These are phyloP conservation scores for Trichocladium uniseriatum DNA, from an alignment of 495 filamentous ascomycete species.

Conservation along the genomic window DNA sequence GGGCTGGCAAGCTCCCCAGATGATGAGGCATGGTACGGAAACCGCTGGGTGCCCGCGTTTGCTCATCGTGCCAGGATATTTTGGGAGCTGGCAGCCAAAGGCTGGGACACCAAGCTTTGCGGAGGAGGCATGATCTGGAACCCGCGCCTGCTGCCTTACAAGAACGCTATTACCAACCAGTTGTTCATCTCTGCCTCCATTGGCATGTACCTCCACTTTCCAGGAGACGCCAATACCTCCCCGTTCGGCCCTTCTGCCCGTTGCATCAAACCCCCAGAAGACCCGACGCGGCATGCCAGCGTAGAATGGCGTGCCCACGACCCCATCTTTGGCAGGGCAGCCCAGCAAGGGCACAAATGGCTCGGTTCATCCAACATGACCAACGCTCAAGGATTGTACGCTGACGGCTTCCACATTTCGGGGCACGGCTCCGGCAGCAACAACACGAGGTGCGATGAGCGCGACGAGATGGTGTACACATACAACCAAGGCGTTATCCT, in stretches of 20 bases:
- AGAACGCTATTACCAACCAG: constrained; percentile 96
- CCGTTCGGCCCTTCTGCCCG: too few species aligned
- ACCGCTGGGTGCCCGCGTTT: constrained; percentile 66
- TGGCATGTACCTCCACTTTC: constrained; percentile 85
- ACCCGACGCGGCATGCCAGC: not conserved
- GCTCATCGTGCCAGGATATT: constrained; percentile 83
- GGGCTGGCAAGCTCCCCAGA: not conserved
- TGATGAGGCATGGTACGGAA: constrained; percentile 56
- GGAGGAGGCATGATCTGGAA: constrained; percentile 92
- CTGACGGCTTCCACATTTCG: constrained; percentile 84
- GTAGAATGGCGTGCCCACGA: constrained; percentile 43
- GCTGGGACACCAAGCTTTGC: constrained; percentile 79
- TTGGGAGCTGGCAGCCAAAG: constrained; percentile 67
- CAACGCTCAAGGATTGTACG: constrained; percentile 65
- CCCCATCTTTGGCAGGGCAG: constrained; percentile 56
- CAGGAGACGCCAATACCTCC: constrained; percentile 62
- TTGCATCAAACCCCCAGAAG: not conserved
- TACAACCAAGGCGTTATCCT: constrained; percentile 97
- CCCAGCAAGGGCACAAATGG: constrained; percentile 75
- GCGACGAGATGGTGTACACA: constrained; percentile 85
- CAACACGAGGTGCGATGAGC: constrained; percentile 56
- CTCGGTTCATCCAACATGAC: constrained; percentile 72
- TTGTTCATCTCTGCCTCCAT: constrained; percentile 77
- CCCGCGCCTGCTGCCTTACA: constrained; percentile 73
- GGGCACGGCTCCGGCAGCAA: constrained; percentile 45